Evolutionary conservation across 1,284 basidiomycete species (phyloP).

Genomic region (Ustilago tritici): DNA sequence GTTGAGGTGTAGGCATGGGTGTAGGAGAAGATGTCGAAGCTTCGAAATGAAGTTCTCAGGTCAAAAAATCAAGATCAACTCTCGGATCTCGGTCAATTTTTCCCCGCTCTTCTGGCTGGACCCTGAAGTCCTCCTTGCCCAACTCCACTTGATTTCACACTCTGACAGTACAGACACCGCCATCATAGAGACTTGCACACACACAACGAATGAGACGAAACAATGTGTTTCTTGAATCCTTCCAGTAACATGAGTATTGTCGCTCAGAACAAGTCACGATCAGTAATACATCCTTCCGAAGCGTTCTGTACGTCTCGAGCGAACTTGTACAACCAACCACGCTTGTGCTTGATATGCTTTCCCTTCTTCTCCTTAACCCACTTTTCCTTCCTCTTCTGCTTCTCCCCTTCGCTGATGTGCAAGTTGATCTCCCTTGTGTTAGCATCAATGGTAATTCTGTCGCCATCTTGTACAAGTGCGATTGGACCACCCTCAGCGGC

Average conservation of each 20-base stretch:
- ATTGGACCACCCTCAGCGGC: constrained; percentile 91
- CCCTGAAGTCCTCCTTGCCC: constrained; percentile 10
- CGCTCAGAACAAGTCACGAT: constrained; percentile 38
- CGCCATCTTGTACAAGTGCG: constrained; percentile 87
- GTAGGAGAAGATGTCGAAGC: not conserved
- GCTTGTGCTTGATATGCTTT: constrained; percentile 41
- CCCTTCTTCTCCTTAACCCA: constrained; percentile 48
- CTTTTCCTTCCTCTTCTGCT: constrained; percentile 22
- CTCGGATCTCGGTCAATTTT: constrained; percentile 24
- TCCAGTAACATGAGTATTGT: not conserved
- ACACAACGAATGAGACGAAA: not conserved
- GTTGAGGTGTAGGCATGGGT: not conserved
- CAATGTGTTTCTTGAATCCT: constrained; percentile 4
- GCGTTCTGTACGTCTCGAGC: constrained; percentile 53
- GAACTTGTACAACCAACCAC: constrained; percentile 53
- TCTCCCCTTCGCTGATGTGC: constrained; percentile 36
- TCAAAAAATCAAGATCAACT: constrained; percentile 15
- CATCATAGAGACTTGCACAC: not conserved
- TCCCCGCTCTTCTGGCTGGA: constrained; percentile 7
- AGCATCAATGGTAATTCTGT: constrained; percentile 81
- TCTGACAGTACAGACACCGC: not conserved
- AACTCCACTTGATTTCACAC: not conserved
- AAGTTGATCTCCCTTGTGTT: constrained; percentile 49
- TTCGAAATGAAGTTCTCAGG: constrained; percentile 11
- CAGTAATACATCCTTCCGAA: constrained; percentile 49